Percentiles rank a stretch among this genome's conserved stretches.
These are phyloP conservation scores for Pontederia crassipes DNA, from an alignment of 176 grass and related monocot species.

Conservation along the genomic window DNA sequence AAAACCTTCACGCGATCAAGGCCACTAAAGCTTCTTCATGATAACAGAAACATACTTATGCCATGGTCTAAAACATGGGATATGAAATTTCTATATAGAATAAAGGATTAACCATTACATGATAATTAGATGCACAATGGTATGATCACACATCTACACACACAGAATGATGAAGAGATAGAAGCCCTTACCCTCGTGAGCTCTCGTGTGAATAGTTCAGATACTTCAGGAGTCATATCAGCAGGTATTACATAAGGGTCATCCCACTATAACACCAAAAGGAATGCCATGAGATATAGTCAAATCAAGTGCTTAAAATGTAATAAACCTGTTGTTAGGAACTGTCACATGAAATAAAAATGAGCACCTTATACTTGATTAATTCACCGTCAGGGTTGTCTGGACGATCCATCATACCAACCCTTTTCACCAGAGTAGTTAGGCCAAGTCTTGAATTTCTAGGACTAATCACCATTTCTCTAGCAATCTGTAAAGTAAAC, in stretches of 20 bases:
- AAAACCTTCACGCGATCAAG: no score
- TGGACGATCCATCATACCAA: constrained; percentile 14
- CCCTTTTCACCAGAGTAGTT: constrained; percentile 11
- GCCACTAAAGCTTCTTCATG: no score
- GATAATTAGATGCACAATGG: neutral
- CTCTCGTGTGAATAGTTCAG: constrained; percentile 23
- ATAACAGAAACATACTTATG: no score
- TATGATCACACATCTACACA: no score
- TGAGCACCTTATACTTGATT: constrained; percentile 21
- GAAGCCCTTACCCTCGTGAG: constrained; percentile 18
- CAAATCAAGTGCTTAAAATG: neutral
- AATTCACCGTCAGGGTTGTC: constrained; percentile 23
- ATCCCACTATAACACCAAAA: constrained; percentile 18
- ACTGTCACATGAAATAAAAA: neutral
- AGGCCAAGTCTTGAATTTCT: constrained; percentile 27
- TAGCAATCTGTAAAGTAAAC: constrained; percentile 20
- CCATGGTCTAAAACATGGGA: no score
- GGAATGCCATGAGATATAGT: neutral
- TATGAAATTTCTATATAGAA: no score
- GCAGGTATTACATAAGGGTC: constrained; percentile 20
- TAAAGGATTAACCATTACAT: no score
- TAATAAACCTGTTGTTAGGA: neutral
- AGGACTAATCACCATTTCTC: constrained; percentile 28
- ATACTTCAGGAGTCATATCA: constrained; percentile 25
- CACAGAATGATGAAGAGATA: neutral